Conservation (phyloP, 1,284 basidiomycete species). For the Malassezia sp. region DNA sequence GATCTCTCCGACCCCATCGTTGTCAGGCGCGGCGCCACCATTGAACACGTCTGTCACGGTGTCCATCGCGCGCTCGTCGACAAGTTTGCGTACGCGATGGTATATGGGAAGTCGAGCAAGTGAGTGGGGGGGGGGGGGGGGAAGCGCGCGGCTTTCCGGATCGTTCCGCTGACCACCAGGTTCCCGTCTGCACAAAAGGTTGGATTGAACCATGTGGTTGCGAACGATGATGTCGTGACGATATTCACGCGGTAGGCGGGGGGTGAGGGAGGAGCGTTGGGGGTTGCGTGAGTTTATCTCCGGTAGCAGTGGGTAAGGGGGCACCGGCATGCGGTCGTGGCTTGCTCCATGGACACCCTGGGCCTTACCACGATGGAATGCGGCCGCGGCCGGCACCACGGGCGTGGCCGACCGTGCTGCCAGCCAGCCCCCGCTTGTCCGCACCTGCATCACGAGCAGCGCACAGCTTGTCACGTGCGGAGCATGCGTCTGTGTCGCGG, state of each 20-base stretch:
- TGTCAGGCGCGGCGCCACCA: constrained; percentile 76
- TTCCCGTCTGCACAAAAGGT: constrained; percentile 45
- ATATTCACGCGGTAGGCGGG: constrained; percentile 30
- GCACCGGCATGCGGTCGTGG: too few species aligned
- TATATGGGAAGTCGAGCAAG: constrained; percentile 40
- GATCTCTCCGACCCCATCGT: constrained; percentile 88
- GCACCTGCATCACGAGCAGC: too few species aligned
- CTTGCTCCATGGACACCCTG: too few species aligned
- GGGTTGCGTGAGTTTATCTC: too few species aligned
- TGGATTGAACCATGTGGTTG: constrained; percentile 71
- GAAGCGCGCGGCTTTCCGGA: not conserved
- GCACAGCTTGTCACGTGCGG: too few species aligned
- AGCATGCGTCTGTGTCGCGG: too few species aligned
- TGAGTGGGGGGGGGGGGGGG: not conserved
- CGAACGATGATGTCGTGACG: constrained; percentile 84
- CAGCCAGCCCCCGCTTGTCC: too few species aligned
- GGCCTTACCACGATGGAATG: too few species aligned
- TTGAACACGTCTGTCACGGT: constrained; percentile 58
- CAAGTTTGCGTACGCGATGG: constrained; percentile 53
- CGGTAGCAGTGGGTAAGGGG: too few species aligned
- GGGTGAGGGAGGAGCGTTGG: not conserved
- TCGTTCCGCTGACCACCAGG: not conserved
- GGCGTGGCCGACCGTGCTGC: too few species aligned
- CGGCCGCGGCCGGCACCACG: too few species aligned
- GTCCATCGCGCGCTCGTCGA: constrained; percentile 78